Evolutionary conservation across 1,284 basidiomycete species (phyloP).

Genomic region (Farysia itapuensis): DNA sequence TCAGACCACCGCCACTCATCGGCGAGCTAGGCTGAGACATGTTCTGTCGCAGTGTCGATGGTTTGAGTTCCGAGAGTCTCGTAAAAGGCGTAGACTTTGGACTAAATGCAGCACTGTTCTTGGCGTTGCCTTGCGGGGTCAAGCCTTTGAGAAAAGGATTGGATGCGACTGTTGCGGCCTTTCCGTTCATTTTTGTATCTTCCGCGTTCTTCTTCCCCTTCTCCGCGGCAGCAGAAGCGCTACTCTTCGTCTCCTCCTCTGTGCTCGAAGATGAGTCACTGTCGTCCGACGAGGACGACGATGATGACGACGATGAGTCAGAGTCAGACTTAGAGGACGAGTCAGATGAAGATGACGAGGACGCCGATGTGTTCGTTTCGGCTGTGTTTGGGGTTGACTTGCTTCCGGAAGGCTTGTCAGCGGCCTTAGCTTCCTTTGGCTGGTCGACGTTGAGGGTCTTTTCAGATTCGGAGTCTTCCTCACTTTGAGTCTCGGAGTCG

Average conservation of each 20-base stretch:
- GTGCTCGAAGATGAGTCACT: not conserved
- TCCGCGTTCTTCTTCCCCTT: not conserved
- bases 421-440: no score
- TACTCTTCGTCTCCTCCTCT: not conserved
- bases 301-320: not conserved
- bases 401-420: no score
- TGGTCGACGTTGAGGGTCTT: not conserved
- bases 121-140: conserved; percentile 4
- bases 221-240: conserved; percentile 1
- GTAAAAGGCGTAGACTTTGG: conserved; percentile 28
- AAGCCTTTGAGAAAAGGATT: conserved; percentile 21
- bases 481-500: conserved; percentile 11
- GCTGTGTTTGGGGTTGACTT: no score
- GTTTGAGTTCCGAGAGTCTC: conserved; percentile 42
- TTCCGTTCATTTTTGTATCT: not conserved
- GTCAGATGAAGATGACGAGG: not conserved
- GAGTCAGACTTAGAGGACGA: not conserved
- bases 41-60: conserved; percentile 34
- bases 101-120: not conserved
- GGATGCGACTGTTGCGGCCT: not conserved
- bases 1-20: conserved; percentile 14
- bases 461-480: conserved; percentile 2
- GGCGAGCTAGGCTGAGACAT: conserved; percentile 39
- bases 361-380: not conserved
- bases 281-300: not conserved